phyloP scores from a whole-genome alignment of 2,329 filamentous ascomycete species.

The Botryotinia calthae region DNA sequence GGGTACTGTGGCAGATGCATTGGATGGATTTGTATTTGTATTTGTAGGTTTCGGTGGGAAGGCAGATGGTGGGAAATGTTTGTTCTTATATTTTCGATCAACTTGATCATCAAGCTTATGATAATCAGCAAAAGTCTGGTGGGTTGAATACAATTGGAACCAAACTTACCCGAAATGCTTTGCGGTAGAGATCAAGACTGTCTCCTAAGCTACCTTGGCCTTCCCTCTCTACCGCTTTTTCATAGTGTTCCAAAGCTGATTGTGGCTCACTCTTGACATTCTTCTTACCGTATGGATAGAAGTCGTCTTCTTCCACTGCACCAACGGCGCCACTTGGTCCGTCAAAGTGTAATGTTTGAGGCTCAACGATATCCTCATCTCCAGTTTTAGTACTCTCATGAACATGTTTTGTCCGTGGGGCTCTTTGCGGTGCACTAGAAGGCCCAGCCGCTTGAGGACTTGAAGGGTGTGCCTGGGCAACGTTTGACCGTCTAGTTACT shows the following conservation, averaged over 20 bases:
- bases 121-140: conserved; percentile 22
- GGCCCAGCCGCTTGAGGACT: conserved; percentile 18
- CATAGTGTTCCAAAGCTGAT: conserved; percentile 89
- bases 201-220: conserved; percentile 81
- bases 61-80: conserved; percentile 73
- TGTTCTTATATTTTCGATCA: conserved; percentile 83
- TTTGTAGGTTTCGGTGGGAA: conserved; percentile 46
- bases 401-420: conserved; percentile 15
- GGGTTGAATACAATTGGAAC: not conserved
- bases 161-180: conserved; percentile 72
- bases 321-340: conserved; percentile 13
- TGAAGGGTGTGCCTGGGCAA: conserved; percentile 21
- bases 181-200: conserved; percentile 82
- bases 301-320: conserved; percentile 19
- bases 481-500: conserved; percentile 35
- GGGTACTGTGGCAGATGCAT: conserved; percentile 50
- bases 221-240: conserved; percentile 87
- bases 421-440: conserved; percentile 28
- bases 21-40: conserved; percentile 42
- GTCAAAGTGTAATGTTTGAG: conserved; percentile 24
- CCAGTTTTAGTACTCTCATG: conserved; percentile 4
- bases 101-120: conserved; percentile 76
- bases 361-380: conserved; percentile 27
- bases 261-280: conserved; percentile 50
- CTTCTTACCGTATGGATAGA: conserved; percentile 20